Evolutionary conservation across 176 grass and related monocot species (phyloP), one percentile per base, ranked within the genome.

Genomic region (Aegilops speltoides): DNA sequence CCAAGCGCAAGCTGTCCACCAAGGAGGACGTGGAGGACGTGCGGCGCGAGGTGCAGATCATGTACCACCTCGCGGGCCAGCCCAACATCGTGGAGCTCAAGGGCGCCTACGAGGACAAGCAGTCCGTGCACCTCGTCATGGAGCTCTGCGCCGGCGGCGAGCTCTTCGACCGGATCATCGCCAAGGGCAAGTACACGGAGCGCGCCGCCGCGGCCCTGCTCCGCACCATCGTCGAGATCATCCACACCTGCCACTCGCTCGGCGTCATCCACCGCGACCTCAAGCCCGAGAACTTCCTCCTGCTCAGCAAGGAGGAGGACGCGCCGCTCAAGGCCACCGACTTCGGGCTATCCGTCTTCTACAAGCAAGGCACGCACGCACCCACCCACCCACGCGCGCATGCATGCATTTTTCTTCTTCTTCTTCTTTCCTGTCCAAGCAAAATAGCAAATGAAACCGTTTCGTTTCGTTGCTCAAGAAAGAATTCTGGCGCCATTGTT

Each of bases 11-110:
- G 79, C 93, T 98, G n/a, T 82, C 79, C 3, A 93, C 87, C 63
- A 98, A 98, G 90, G 96, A 98, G 87, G 96, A 98, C 84, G 89
- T 95, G 20, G 96, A 98, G 89, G 93, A 98, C 84, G 96, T 98
- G 33, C 85, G 96, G 0, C 87, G 96, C 2, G 96, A 98, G 91
- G 96, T 95, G 32, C 96, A 98, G 91, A 98, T 98, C 93, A 98
- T 98, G 96, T 94, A 98, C 93, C 96, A 98, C 93, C 96, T 98
- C 11, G 89, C 95, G 6, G 93, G 96, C 0, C 96, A 98, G 76
- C 93, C 96, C 71, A 98, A 95, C 80, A 76, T 98, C 66, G 96
- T 98, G 2, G 96, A 95, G 78, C 83, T 98, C 81, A 95, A 93
- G 88, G 96, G 91, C 59, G 96, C 91, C 5, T 98, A 90, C 82